phyloP scores from a whole-genome alignment of 78 protist species.

The Monocercomonoides exilis region DNA sequence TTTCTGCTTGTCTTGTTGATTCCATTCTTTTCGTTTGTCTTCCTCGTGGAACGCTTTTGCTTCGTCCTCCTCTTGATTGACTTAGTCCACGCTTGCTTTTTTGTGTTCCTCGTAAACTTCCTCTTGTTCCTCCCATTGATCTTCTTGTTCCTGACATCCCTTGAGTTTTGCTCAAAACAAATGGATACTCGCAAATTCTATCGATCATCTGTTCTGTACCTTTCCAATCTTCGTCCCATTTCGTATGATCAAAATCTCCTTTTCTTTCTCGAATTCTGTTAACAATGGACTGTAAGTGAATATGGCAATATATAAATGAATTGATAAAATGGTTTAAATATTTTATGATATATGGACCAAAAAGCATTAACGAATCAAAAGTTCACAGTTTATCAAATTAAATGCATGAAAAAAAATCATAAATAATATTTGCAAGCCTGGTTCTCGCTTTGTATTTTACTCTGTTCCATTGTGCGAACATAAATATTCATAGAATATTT shows the following conservation, averaged over 20 bases:
- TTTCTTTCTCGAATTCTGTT: neutral
- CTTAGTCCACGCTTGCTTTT: neutral
- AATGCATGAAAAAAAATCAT: too few relatives aligned
- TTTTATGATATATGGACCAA: too few relatives aligned
- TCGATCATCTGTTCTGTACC: neutral
- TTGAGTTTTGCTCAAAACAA: neutral
- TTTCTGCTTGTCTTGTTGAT: neutral
- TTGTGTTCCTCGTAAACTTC: neutral
- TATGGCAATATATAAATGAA: neutral
- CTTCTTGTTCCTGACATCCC: neutral
- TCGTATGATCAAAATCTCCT: neutral
- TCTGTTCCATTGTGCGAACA: neutral
- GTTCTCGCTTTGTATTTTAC: neutral
- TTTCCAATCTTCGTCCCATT: neutral
- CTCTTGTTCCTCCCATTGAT: neutral
- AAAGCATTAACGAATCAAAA: too few relatives aligned
- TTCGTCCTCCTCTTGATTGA: neutral
- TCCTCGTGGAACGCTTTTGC: neutral
- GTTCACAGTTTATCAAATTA: too few relatives aligned
- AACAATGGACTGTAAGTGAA: neutral
- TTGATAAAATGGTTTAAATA: too few relatives aligned
- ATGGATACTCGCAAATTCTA: neutral
- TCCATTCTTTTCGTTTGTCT: neutral
- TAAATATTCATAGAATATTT: neutral
- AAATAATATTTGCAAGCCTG: neutral